Base-by-base conservation (phyloP, 306 rosid genomes). In the Sechiopsis laciniata region DNA sequence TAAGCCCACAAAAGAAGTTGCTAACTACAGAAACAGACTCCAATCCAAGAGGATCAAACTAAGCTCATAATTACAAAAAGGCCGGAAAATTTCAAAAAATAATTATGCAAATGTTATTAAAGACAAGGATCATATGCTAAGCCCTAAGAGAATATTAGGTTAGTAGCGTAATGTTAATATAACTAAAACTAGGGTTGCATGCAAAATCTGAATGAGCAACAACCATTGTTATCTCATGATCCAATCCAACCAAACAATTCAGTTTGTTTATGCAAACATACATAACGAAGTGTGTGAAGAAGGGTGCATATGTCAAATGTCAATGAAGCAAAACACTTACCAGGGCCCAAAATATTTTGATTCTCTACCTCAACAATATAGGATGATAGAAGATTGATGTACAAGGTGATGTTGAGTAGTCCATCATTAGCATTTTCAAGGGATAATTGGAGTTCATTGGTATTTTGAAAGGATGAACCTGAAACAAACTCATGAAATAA, bases 401-500 rank as follows among this genome's bases (percentile, higher is more conserved):
- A 85, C 82, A 95, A 81, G 66, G 97, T 95, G 61, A 85, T 84
- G 82, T 91, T 91, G 52, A 95, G 82, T 11, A 83, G 85, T 71
- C 95, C 99, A 53, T 89, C 92, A 32, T 74, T 48, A n/a, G 95
- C 77, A 77, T 66, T 91, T 80, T 85, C 92, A 79, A 95, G 96
- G 51, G 99, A 95, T 52, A 84, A 64, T 78, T 72, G 95, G 67
- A 95, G 92, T 72, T 82, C 89, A 74, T 40, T 85, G 55, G 85
- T 58, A 76, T 91, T 89, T 22, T n/a, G 82, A 75, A 75, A 88
- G 73, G 76, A 79, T 40, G 99, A 95, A 74, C 99, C 99, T 0
- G 99, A 89, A 50, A 91, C 84, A 83, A 95, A 95, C 85, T 91
- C 97, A 57, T 88, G 97, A 79, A 85, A 95, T 68, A 95, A 74